Base-by-base conservation (phyloP, 2,329 filamentous ascomycete species). In the Tolypocladium pustulatum region DNA sequence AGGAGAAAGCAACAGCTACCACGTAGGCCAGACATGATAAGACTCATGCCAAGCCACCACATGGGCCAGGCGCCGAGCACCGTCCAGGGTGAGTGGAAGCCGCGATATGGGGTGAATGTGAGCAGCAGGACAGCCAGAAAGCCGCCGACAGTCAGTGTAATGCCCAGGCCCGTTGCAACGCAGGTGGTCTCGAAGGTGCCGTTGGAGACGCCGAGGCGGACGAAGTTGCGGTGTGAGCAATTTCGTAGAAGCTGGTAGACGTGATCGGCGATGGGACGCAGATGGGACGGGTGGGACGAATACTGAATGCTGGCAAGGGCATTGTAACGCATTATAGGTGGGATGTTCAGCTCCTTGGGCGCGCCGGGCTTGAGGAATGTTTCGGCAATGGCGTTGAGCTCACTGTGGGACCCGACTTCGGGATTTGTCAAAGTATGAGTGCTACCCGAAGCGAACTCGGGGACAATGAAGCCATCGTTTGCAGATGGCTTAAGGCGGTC, bases 151-250 rank as follows among this genome's bases (percentile, higher is more conserved):
- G 75, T 75, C 30, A 74, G 68, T n/a, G 67, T 66, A 37, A 78
- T 73, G 8, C 77, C 77, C 9, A 78, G 66, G 1, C 70, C 64
- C 1, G 76, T 78, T 1, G 76, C 76, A 36, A 77, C 72, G 67
- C 77, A 79, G 13, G 79, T 63, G 2, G 77, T 79, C 66, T 79
- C 77, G 57, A 77, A 75, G 3, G 77, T 79, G 41, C 77, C 77
- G 64, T 79, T 81, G 64, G 75, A 79, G 38, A 82, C 76, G 60
- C 80, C 81, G 8, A 84, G 72, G 43, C 80, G 77, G 53, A 82
- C 71, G 62, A 84, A 78, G 66, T 78, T 75, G 57, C 78, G 72
- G 64, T 78, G 72, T 25, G 77, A 79, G 69, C 77, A 79, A 66
- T 75, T 77, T 59, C 72, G 73, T 22, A 79, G 71, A 36, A 79